phyloP scores from a whole-genome alignment of 805 yeast species.

The Ogataea populi-albae region DNA sequence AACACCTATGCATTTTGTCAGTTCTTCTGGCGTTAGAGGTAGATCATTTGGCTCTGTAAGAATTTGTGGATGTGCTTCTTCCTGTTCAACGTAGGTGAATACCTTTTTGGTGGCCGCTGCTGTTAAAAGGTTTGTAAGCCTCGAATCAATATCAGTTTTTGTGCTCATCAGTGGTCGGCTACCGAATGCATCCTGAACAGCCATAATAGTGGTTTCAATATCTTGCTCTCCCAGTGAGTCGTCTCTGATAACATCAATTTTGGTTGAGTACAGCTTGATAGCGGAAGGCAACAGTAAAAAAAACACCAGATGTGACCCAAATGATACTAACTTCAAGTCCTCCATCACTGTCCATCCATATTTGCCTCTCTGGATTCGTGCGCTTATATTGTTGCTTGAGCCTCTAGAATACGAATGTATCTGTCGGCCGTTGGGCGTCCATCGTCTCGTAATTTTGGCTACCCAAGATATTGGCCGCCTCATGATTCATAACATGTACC shows the following conservation, averaged over 20 bases:
- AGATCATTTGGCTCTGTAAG: conserved; percentile 1
- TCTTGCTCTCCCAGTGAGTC: conserved; percentile 20
- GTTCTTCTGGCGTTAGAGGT: conserved; percentile 23
- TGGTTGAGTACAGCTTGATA: conserved; percentile 27
- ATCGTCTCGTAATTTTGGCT: background rate
- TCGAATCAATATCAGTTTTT: background rate
- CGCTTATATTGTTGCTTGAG: background rate
- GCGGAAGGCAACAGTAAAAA: conserved; percentile 30
- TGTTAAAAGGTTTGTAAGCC: background rate
- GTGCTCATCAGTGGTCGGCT: background rate
- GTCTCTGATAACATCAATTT: conserved; percentile 29
- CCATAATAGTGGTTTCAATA: background rate
- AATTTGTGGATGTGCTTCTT: too few species aligned
- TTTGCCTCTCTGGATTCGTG: background rate
- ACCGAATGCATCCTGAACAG: conserved; percentile 8
- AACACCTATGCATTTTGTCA: conserved; percentile 15
- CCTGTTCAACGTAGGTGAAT: too few species aligned
- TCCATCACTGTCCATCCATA: conserved; percentile 27
- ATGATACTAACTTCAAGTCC: conserved; percentile 29
- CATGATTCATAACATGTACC: too few species aligned
- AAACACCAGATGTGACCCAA: conserved; percentile 32
- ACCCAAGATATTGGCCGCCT: conserved; percentile 1
- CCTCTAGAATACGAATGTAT: background rate
- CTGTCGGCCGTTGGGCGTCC: background rate
- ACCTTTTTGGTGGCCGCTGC: background rate